Evolutionary conservation across 2,329 filamentous ascomycete species (phyloP).

Genomic region (Sphaerulina vaccinii): DNA sequence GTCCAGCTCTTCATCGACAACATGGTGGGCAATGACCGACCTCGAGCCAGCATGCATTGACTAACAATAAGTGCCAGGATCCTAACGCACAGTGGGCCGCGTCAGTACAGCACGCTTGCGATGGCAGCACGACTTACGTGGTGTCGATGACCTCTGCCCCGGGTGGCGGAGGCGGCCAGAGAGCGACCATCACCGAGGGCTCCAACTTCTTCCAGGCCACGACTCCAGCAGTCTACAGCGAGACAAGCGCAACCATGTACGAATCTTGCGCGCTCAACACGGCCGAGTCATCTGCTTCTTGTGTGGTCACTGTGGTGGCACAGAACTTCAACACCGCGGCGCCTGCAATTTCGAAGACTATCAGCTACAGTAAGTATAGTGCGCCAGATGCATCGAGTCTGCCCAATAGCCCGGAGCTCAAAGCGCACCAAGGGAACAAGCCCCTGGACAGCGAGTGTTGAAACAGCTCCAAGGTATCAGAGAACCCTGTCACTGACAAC

Average conservation of each 20-base stretch:
- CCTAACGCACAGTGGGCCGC: constrained; percentile 27
- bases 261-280: constrained; percentile 25
- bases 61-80: no score
- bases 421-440: no score
- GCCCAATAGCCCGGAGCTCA: no score
- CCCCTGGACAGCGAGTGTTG: no score
- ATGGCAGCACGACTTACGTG: constrained; percentile 28
- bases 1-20: constrained; percentile 29
- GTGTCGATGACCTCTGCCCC: constrained; percentile 27
- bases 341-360: constrained; percentile 23
- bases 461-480: no score
- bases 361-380: no score
- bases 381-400: no score
- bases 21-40: no score
- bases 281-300: constrained; percentile 20
- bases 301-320: constrained; percentile 22
- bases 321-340: constrained; percentile 16
- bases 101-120: constrained; percentile 27
- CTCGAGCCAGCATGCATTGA: no score
- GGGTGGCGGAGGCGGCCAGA: constrained; percentile 20
- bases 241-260: constrained; percentile 28
- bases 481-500: no score
- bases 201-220: constrained; percentile 26
- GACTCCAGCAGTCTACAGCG: constrained; percentile 26
- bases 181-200: constrained; percentile 28